Base-by-base conservation (phyloP, 352 stramenopile genomes). In the Globisporangium barbulae region DNA sequence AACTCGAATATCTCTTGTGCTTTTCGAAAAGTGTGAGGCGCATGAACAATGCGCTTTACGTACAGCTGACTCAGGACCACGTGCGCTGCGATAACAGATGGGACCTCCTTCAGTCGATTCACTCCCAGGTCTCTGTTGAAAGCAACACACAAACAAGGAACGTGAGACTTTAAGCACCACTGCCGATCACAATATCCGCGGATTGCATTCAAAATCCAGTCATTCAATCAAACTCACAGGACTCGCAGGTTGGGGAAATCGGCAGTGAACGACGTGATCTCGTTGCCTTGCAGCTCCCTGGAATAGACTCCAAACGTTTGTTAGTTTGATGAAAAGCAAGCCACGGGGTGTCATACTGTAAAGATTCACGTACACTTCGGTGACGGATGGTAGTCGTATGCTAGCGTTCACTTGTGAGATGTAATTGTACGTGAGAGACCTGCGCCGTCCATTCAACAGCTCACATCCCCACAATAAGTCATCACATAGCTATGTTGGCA, bases 371-470 rank as follows among this genome's bases (percentile, higher is more conserved):
- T 33, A 58, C 53, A 59, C 15, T 3, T 30, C 37, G 6, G 33
- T 31, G n/a, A 59, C 7, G 31, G 53, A 33, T 10, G 19, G 5
- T 7, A 59, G 13, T 33, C n/a, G 19, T 33, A 47, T 59, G n/a
- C n/a, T 47, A 7, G 35, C 33, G 21, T 59, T 25, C 28, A 59
- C 53, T 9, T 17, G 22, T 10, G 22, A 22, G 19, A 59, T 59
- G 31, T n/a, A 47, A n/a, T 59, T 59, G 53, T 59, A 47, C 6
- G 30, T n/a, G 53, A 59, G 53, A 15, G 19, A 42, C 22, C 53
- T 58, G 53, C 31, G 3, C 30, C 5, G 6, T 25, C 7, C 8
- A 21, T 47, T 3, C 31, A 58, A 10, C 52, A 30, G 6, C 8
- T 35, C 13, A 22, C 33, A 35, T n/a, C n/a, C n/a, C n/a, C n/a